Percentiles rank a stretch among this genome's conserved stretches.
Evolutionary conservation across 441 rosid species (phyloP).

Genomic region (California macrophylla): DNA sequence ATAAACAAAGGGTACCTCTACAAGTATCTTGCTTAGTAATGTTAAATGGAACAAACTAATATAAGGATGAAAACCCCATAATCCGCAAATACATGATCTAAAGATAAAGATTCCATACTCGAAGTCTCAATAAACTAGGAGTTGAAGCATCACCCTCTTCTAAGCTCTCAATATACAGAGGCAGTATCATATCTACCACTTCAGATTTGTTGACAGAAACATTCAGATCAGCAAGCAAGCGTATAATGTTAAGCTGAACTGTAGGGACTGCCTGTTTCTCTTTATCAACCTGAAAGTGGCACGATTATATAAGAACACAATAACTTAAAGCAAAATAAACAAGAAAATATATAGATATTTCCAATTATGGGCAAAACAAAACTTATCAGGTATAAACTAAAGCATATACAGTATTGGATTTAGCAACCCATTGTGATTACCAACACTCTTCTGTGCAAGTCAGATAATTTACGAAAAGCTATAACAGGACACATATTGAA

Average conservation of each 20-base stretch:
- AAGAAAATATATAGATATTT: background rate
- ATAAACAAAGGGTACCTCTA: slow-evolving; percentile 14
- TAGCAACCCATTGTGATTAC: background rate
- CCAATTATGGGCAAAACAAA: background rate
- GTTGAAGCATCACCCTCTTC: slow-evolving; percentile 96
- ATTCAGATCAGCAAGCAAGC: slow-evolving; percentile 82
- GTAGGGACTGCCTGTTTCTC: slow-evolving; percentile 68
- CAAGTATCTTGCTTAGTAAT: slow-evolving; percentile 11
- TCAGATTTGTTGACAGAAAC: slow-evolving; percentile 82
- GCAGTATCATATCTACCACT: slow-evolving; percentile 92
- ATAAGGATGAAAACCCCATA: slow-evolving; percentile 12
- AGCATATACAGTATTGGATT: background rate
- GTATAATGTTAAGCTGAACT: slow-evolving; percentile 75
- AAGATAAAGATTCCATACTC: slow-evolving; percentile 48
- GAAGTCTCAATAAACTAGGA: slow-evolving; percentile 79
- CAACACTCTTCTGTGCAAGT: background rate
- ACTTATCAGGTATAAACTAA: background rate
- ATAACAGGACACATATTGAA: background rate
- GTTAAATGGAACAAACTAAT: slow-evolving; percentile 3
- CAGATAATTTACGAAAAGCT: background rate
- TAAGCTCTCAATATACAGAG: slow-evolving; percentile 86
- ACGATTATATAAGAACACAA: background rate
- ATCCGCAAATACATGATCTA: slow-evolving; percentile 24
- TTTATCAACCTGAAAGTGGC: slow-evolving; percentile 59
- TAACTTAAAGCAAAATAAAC: background rate